Evolutionary conservation across 2,329 filamentous ascomycete genomes (phyloP).

Genomic region (Penicillium sp.): DNA sequence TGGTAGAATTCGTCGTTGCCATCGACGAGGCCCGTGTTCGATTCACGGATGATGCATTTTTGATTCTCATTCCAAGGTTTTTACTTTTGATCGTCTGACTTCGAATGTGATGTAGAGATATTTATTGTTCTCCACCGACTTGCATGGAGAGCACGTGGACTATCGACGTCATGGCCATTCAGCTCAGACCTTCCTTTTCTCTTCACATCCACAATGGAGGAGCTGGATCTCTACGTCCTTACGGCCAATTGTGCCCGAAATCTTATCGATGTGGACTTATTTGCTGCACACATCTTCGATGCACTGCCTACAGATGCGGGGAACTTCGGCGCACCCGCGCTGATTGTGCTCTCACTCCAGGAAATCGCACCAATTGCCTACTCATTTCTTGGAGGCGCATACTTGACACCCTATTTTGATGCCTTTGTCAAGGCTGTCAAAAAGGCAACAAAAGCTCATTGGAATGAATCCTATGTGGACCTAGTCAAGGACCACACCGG

Average conservation of each 20-base stretch:
- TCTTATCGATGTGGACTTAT: conserved; percentile 61
- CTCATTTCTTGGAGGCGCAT: conserved; percentile 78
- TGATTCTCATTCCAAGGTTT: neutral
- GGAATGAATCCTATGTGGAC: conserved; percentile 57
- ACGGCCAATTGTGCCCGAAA: conserved; percentile 85
- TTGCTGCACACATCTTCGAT: conserved; percentile 64
- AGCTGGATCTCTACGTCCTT: conserved; percentile 67
- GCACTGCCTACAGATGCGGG: conserved; percentile 49
- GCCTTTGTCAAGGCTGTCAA: conserved; percentile 66
- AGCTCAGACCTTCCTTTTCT: neutral
- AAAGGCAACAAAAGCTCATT: conserved; percentile 53
- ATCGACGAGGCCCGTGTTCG: conserved; percentile 46
- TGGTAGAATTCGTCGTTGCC: conserved; percentile 44
- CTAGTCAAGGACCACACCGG: conserved; percentile 70
- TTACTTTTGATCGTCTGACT: conserved; percentile 1
- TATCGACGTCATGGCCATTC: conserved; percentile 17
- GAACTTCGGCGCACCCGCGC: conserved; percentile 50
- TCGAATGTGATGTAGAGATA: no score
- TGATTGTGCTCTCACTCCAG: conserved; percentile 68
- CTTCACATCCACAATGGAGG: conserved; percentile 33
- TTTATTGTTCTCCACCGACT: conserved; percentile 4
- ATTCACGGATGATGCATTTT: conserved; percentile 39
- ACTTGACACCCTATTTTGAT: conserved; percentile 68
- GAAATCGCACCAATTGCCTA: conserved; percentile 81
- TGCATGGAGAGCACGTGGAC: conserved; percentile 5